Evolutionary conservation across 768 basidiomycete species (phyloP).

Genomic region (Trametes cubensis): DNA sequence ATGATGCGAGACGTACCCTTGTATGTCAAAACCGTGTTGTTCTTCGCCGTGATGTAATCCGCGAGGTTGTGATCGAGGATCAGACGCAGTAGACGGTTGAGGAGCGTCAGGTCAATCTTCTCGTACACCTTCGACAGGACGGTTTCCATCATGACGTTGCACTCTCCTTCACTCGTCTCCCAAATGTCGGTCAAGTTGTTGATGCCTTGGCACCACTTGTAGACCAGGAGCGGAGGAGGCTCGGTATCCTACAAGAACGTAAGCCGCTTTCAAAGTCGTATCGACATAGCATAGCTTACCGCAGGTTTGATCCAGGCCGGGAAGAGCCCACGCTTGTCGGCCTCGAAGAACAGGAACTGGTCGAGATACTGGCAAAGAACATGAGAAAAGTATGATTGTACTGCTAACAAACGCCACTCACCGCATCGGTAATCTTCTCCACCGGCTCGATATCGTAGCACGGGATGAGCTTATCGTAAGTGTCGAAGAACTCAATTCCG

Average conservation of each 20-base stretch:
- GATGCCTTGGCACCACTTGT: constrained; percentile 99
- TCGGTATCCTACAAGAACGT: constrained; percentile 65
- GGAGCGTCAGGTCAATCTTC: constrained; percentile 95
- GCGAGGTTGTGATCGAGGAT: constrained; percentile 99
- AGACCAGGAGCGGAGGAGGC: constrained; percentile 93
- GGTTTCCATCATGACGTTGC: constrained; percentile 98
- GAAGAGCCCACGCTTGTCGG: constrained; percentile 97
- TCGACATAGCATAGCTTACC: constrained; percentile 24
- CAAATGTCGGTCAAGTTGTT: constrained; percentile 98
- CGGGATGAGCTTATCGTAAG: constrained; percentile 97
- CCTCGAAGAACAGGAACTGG: constrained; percentile 98
- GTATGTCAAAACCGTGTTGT: constrained; percentile 93
- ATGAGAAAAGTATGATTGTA: constrained; percentile 13
- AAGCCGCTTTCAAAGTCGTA: constrained; percentile 34
- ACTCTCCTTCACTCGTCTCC: constrained; percentile 98
- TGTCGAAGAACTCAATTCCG: constrained; percentile 96
- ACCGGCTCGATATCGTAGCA: constrained; percentile 99
- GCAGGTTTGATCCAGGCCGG: constrained; percentile 99
- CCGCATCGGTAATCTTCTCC: constrained; percentile 99
- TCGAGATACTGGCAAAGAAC: constrained; percentile 72
- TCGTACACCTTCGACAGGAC: constrained; percentile 97
- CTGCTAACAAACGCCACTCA: constrained; percentile 40
- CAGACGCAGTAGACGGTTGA: constrained; percentile 93
- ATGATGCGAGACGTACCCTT: constrained; percentile 51
- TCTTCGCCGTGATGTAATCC: constrained; percentile 99